Evolutionary conservation across 768 basidiomycete species (phyloP), one percentile per base, ranked within the genome.

Genomic region (Suillus decipiens): DNA sequence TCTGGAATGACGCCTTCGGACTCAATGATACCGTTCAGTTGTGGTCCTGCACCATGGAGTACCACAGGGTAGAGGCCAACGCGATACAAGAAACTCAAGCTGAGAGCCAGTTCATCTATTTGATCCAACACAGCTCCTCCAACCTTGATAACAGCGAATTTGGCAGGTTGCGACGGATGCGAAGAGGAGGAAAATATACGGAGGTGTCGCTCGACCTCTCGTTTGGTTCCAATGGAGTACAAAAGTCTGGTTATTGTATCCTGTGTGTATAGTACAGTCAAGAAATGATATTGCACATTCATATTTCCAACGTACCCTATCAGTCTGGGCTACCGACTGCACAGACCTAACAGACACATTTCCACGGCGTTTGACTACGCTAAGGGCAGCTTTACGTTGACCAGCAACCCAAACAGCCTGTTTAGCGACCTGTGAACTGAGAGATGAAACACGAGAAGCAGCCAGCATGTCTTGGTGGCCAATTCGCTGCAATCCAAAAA

Each of bases 41-140:
- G 96, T 24, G 95, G 96, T 33, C 96, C 96, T 64, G 89, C 96
- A 57, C 97, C 97, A 79, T 99, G 97, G 6, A 99, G 84, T 57
- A 99, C 88, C 64, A 99, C 91, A 0, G 97, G 97, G 79, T 96
- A 99, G n/a, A 99, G 85, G 4, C 97, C 97, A 56, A 99, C 90
- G 37, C 95, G 88, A 78, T 96, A 96, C 63, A 99, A 82, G 82
- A 99, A 99, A 77, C 94, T 96, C 69, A 99, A 83, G 66, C 92
- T 96, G 58, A 96, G 86, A 5, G 96, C 95, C 54, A 99, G 88
- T 67, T 98, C 96, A 66, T 98, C 91, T 59, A 98, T 80, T 64
- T 99, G 86, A 70, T 89, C 91, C 7, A 99, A 83, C 48, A 99
- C 96, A 9, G 93, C 96, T 54, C 97, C 97, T 64, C 97, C 97